Conservation (phyloP, 2,329 filamentous ascomycete genomes). For the Fusarium sp. region DNA sequence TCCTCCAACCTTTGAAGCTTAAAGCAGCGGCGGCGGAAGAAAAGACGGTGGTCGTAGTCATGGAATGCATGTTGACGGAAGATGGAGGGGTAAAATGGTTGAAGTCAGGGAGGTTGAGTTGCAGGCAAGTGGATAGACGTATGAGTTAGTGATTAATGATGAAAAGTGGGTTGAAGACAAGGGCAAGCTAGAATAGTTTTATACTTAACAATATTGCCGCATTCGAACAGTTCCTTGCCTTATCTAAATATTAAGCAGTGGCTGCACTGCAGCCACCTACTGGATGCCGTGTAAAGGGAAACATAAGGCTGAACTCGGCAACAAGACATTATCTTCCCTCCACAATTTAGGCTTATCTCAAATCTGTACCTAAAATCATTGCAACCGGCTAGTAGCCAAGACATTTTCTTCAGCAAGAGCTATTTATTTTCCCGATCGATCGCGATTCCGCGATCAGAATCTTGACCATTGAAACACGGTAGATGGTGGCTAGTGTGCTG, state of each 20-base stretch:
- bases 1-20: background rate
- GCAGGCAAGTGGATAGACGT: background rate
- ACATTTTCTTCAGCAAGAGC: background rate
- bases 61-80: background rate
- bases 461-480: background rate
- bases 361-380: background rate
- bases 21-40: background rate
- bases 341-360: background rate
- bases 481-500: background rate
- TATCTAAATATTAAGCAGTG: background rate
- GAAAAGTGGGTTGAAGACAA: background rate
- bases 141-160: background rate
- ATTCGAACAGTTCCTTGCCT: background rate
- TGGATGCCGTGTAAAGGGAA: background rate
- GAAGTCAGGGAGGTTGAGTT: background rate
- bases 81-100: accelerated
- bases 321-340: background rate
- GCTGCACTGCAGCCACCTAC: background rate
- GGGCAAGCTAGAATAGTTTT: background rate
- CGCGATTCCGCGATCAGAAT: background rate
- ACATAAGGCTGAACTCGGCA: background rate
- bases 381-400: background rate
- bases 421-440: background rate
- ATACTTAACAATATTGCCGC: background rate
- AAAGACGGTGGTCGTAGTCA: background rate